These are phyloP conservation scores for Ocimum tenuiflorum DNA, from an alignment of 257 asterid genomes.

Conservation along the genomic window DNA sequence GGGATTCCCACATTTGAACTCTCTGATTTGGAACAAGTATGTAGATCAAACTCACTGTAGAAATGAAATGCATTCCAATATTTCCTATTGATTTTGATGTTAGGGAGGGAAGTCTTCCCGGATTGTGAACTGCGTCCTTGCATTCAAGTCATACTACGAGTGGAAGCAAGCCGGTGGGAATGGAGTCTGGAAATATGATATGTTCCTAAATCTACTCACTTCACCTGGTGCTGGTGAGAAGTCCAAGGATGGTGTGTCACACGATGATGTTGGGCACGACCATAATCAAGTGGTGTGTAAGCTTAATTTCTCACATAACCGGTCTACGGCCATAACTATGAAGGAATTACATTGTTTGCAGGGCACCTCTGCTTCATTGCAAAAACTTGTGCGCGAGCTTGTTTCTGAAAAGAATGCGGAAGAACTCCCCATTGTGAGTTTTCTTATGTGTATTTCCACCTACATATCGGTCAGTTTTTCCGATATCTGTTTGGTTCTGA, in stretches of 20 bases:
- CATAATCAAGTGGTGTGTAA: slow-evolving; percentile 40
- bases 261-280: slow-evolving; percentile 29
- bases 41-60: neutral
- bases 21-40: slow-evolving; percentile 79
- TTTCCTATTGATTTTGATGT: neutral
- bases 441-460: neutral
- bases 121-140: slow-evolving; percentile 62
- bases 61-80: neutral
- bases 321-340: neutral
- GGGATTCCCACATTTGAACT: slow-evolving; percentile 86
- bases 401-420: slow-evolving; percentile 60
- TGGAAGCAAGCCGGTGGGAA: slow-evolving; percentile 74
- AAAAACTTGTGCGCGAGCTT: slow-evolving; percentile 44
- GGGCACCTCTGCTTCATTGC: slow-evolving; percentile 47
- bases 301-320: slow-evolving; percentile 1
- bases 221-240: slow-evolving; percentile 29
- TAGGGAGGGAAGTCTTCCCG: slow-evolving; percentile 85
- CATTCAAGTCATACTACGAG: slow-evolving; percentile 62
- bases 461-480: slow-evolving; percentile 14
- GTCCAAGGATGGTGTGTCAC: slow-evolving; percentile 21
- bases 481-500: slow-evolving; percentile 8
- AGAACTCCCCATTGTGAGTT: slow-evolving; percentile 75
- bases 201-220: slow-evolving; percentile 47
- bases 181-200: slow-evolving; percentile 59
- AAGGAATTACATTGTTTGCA: slow-evolving; percentile 26